Conservation (phyloP, 2,329 filamentous ascomycete species). For the Torrubiellomyces zombiae region DNA sequence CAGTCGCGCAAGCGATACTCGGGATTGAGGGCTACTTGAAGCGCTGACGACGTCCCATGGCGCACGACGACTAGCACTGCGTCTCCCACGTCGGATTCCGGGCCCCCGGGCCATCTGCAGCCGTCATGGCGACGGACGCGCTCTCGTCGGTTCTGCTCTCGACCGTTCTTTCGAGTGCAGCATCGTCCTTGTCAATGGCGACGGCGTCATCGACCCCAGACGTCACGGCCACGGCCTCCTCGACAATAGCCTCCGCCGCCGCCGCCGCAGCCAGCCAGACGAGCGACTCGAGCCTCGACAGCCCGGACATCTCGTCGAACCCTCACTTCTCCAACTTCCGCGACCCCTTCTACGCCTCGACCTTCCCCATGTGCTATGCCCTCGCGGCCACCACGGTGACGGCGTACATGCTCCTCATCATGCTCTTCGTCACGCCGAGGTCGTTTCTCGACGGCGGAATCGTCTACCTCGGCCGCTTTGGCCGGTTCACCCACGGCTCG, state of each 20-base stretch:
- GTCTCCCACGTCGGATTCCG: no score
- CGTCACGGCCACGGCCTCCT: conserved; percentile 1
- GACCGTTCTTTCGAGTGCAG: no score
- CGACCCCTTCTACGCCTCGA: conserved; percentile 87
- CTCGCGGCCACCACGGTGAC: conserved; percentile 83
- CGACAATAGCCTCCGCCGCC: conserved; percentile 1
- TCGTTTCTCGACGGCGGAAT: conserved; percentile 80
- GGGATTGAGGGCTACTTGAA: no score
- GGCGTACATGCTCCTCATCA: conserved; percentile 81
- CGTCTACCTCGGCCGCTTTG: conserved; percentile 63
- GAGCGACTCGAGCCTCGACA: conserved; percentile 17
- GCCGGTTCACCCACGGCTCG: conserved; percentile 72
- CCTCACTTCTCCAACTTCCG: conserved; percentile 45
- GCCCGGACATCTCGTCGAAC: conserved; percentile 12
- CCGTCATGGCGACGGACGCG: no score
- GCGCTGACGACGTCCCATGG: no score
- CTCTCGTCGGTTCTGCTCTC: no score
- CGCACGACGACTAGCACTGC: no score
- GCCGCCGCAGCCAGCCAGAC: conserved; percentile 1
- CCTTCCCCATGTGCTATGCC: conserved; percentile 83
- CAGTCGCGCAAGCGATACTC: no score
- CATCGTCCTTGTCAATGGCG: no score
- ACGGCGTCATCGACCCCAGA: no score
- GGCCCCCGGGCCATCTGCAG: no score
- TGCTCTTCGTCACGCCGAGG: conserved; percentile 86